Percentiles rank a stretch among this genome's conserved stretches.
phyloP scores from a whole-genome alignment of 1,139 yeast genomes.

The Hemisphaericaspora xylanilytica region DNA sequence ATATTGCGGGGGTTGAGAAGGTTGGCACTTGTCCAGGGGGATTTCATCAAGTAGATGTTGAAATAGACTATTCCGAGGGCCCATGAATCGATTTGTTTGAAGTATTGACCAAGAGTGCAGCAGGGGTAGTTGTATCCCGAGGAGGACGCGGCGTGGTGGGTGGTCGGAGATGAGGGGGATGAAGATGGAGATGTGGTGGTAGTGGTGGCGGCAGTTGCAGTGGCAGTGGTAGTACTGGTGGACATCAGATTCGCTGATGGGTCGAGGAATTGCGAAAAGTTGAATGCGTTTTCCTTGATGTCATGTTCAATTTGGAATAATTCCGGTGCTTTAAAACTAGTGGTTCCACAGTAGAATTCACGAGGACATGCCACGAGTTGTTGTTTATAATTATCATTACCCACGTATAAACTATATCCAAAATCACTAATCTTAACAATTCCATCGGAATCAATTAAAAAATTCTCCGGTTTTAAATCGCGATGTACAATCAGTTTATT shows the following conservation, averaged over 20 bases:
- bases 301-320: constrained; percentile 32
- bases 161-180: neutral
- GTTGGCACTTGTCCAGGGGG: constrained; percentile 49
- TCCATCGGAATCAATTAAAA: constrained; percentile 46
- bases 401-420: constrained; percentile 46
- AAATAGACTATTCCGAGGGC: constrained; percentile 51
- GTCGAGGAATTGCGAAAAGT: constrained; percentile 6
- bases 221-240: neutral
- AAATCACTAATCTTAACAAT: constrained; percentile 49
- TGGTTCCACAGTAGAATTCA: constrained; percentile 46
- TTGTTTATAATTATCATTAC: constrained; percentile 16
- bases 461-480: constrained; percentile 57
- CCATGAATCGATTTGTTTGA: constrained; percentile 45
- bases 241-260: too few relatives aligned
- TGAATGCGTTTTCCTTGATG: constrained; percentile 9
- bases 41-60: constrained; percentile 41
- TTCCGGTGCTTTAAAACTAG: constrained; percentile 57
- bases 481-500: constrained; percentile 44
- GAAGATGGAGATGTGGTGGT: neutral
- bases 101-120: constrained; percentile 7
- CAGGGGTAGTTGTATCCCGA: neutral
- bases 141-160: neutral
- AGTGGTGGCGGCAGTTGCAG: neutral
- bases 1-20: constrained; percentile 19
- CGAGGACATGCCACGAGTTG: constrained; percentile 21